phyloP scores from a whole-genome alignment of 345 rosid species.

The Populus simonii region DNA sequence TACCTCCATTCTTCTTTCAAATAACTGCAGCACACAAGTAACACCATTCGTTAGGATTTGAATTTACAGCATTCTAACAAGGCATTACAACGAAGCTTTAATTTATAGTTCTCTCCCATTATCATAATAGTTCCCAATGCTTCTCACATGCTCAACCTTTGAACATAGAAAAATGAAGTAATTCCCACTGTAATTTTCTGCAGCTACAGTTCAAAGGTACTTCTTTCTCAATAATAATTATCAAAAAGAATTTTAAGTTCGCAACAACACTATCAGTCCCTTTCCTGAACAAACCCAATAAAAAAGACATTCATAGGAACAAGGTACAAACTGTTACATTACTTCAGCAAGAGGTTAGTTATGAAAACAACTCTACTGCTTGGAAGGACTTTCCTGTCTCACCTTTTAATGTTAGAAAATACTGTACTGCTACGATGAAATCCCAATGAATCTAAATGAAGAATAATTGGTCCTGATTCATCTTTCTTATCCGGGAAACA shows the following conservation, averaged over 20 bases:
- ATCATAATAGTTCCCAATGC: slow-evolving; percentile 1
- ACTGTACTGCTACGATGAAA: slow-evolving; percentile 61
- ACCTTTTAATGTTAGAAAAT: slow-evolving; percentile 76
- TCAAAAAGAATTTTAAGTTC: not conserved
- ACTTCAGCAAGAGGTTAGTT: not conserved
- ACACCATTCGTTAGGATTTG: slow-evolving; percentile 9
- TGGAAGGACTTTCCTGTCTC: slow-evolving; percentile 20
- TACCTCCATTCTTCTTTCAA: slow-evolving; percentile 77
- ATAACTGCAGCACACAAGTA: slow-evolving; percentile 44
- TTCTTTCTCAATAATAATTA: not conserved
- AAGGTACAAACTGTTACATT: no score
- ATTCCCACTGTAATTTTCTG: slow-evolving; percentile 3
- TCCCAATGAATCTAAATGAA: slow-evolving; percentile 85
- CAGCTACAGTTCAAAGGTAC: not conserved
- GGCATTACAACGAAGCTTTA: slow-evolving; percentile 11
- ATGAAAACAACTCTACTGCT: not conserved
- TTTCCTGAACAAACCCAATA: no score
- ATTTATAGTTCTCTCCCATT: not conserved
- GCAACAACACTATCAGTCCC: not conserved
- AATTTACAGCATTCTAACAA: slow-evolving; percentile 6
- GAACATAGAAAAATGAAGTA: not conserved
- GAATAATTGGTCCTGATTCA: slow-evolving; percentile 71
- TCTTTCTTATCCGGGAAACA: slow-evolving; percentile 80
- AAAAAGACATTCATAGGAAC: no score
- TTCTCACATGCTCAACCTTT: not conserved